Conservation (phyloP, 1,284 basidiomycete genomes). For the Cutaneotrichosporon curvatum region DNA sequence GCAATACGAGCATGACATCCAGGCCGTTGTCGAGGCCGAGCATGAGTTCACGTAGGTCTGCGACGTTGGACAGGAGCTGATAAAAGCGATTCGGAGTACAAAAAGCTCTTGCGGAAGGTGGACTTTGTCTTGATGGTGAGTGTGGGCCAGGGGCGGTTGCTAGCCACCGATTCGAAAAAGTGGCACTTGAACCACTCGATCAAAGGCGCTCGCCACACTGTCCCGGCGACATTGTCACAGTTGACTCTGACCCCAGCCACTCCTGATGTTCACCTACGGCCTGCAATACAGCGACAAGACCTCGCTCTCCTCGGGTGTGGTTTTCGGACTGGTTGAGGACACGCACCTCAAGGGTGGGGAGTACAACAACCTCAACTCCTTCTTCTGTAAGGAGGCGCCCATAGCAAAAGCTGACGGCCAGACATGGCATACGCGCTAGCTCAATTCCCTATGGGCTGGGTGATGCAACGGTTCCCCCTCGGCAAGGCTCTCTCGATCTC, state of each 20-base stretch:
- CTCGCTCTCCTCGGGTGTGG: conserved; percentile 18
- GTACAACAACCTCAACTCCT: conserved; percentile 18
- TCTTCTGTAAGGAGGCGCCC: conserved; percentile 11
- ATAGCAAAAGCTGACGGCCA: background rate
- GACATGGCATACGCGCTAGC: conserved; percentile 10
- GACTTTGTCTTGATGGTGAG: conserved; percentile 17
- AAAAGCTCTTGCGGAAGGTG: conserved; percentile 11
- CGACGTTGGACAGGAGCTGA: background rate
- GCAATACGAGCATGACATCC: conserved; percentile 1
- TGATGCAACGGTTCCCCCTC: conserved; percentile 25
- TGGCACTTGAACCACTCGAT: too few relatives aligned
- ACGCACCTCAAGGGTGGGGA: conserved; percentile 16
- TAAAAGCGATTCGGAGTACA: conserved; percentile 8
- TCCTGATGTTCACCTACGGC: conserved; percentile 13
- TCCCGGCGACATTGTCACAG: background rate
- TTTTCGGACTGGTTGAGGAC: conserved; percentile 18
- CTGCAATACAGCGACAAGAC: conserved; percentile 19
- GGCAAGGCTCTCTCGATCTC: conserved; percentile 17
- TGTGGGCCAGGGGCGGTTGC: too few relatives aligned
- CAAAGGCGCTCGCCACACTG: too few relatives aligned
- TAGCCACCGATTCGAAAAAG: too few relatives aligned
- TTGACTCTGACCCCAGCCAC: conserved; percentile 2
- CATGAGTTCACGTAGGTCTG: conserved; percentile 7
- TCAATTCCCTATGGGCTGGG: conserved; percentile 21
- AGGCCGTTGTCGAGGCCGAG: conserved; percentile 13